Percentiles rank a stretch among this genome's conserved stretches.
These are phyloP conservation scores for Rhodomyrtus psidioides DNA, from an alignment of 441 rosid genomes.

Conservation along the genomic window DNA sequence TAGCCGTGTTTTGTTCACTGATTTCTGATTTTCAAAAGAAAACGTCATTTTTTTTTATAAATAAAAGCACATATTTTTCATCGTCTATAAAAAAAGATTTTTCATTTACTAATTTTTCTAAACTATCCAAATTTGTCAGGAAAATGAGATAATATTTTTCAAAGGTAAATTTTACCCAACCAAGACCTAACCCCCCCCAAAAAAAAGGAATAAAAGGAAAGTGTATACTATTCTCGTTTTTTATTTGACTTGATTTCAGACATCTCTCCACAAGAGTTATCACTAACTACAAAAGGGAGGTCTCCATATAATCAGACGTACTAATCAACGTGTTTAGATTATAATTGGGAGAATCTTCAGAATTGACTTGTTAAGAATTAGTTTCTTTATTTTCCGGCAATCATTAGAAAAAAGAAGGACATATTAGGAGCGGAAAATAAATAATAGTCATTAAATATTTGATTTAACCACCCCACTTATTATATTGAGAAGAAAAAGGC, in stretches of 20 bases:
- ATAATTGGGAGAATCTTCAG: neutral
- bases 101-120: neutral
- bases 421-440: neutral
- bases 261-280: neutral
- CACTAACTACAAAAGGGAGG: neutral
- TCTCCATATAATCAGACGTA: neutral
- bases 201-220: neutral
- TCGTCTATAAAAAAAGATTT: rapidly evolving
- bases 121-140: neutral
- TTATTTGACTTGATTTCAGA: neutral
- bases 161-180: neutral
- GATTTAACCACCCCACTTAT: neutral
- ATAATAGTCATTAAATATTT: neutral
- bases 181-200: no score
- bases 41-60: rapidly evolving
- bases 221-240: neutral
- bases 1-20: rapidly evolving
- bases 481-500: neutral
- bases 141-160: neutral
- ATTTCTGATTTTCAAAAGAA: neutral
- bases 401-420: neutral
- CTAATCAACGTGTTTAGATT: neutral
- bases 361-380: neutral
- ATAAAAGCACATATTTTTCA: neutral
- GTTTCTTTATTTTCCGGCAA: neutral